Conservation (phyloP, 2,329 filamentous ascomycete species). For the Xylaria sp. region DNA sequence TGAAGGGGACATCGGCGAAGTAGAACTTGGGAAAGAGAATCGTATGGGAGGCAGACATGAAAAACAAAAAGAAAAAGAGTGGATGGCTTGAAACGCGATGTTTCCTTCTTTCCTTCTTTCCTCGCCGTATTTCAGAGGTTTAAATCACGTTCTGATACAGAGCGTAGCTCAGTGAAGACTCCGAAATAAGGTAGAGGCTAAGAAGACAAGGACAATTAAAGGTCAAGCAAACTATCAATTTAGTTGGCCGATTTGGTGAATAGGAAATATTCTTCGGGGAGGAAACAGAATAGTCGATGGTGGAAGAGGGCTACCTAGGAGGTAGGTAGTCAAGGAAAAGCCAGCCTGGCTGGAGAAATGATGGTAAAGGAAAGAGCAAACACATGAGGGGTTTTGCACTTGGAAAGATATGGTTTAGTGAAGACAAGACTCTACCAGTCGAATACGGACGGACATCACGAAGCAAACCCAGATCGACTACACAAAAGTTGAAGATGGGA, state of each 20-base stretch:
- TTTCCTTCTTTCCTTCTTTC: neutral
- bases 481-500: neutral
- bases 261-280: neutral
- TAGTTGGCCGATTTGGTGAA: neutral
- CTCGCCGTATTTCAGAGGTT: neutral
- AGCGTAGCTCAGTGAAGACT: neutral
- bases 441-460: neutral
- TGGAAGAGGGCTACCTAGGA: neutral
- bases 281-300: neutral
- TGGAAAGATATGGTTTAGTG: neutral
- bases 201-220: neutral
- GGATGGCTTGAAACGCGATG: neutral
- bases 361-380: neutral
- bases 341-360: neutral
- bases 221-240: neutral
- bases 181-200: neutral
- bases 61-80: neutral
- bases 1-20: neutral
- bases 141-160: neutral
- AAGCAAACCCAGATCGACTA: neutral
- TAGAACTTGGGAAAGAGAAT: neutral
- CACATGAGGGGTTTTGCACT: neutral
- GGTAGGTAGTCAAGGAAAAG: neutral
- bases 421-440: neutral
- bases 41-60: neutral